Evolutionary conservation across 2,329 filamentous ascomycete genomes (phyloP), one percentile per base, ranked within the genome.

Genomic region (Rugonectria rugulosa): DNA sequence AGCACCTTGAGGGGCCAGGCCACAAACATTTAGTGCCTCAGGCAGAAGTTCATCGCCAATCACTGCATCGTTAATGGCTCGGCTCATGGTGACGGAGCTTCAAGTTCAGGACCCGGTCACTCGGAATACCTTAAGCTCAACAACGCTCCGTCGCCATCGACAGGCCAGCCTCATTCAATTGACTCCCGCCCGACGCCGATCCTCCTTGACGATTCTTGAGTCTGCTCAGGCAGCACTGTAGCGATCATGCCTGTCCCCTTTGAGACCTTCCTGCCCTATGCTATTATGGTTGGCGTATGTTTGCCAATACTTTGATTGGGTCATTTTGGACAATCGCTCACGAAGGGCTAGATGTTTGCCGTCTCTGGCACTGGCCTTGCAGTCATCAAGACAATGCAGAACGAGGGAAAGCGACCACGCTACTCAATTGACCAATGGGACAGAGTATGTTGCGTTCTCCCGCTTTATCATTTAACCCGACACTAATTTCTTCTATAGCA

Each of bases 341-440:
- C 52, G 41, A 17, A 31, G 45, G 61, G 48, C 7, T 68, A 88
- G 85, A 88, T 88, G 85, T 88, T 88, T 62, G 83, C 84, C 59
- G 74, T 81, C 55, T 80, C 83, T 42, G 85, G 85, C 57, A 80
- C 81, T 44, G 84, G 85, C 21, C 66, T 88, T 61, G 81, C 81
- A 32, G 80, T 80, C 62, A 74, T 88, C 63, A 82, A 79, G 70
- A 79, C 80, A 63, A 79, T 78, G 75, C 78, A 82, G 63, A 87
- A 86, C 71, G 85, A 84, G 58, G 81, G 83, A 67, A 87, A 86
- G 76, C 78, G 81, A 65, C 77, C 79, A 50, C 81, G 85, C 62
- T 84, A 83, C 69, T 84, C 81, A 7, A 57, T 88, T 53, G 85
- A 88, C 66, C 79, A 83, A 67, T 88, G 85, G 85, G 85, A 88